Evolutionary conservation across 495 filamentous ascomycete species (phyloP).

Genomic region (Chaetomium cochliodes): DNA sequence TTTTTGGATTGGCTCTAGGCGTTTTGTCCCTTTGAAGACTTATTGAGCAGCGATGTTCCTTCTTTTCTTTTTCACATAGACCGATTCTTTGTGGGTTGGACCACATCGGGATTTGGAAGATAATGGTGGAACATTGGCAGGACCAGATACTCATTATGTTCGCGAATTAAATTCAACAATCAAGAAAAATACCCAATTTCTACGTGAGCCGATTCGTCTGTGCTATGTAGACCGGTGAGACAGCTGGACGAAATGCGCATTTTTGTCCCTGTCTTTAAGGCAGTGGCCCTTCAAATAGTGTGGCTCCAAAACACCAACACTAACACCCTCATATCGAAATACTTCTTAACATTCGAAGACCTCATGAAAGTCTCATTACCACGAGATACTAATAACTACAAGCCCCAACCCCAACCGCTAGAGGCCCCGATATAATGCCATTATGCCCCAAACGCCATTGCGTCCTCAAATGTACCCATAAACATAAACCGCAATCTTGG

Average conservation of each 20-base stretch:
- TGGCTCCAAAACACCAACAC: neutral
- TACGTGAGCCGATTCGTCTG: neutral
- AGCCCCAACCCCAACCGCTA: neutral
- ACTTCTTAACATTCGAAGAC: neutral
- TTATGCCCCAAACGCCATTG: constrained; percentile 5
- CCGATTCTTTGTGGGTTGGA: no score
- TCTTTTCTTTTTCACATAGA: neutral
- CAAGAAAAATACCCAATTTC: neutral
- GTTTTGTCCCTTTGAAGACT: neutral
- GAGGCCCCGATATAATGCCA: neutral
- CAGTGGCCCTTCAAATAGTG: no score
- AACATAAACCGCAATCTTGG: neutral
- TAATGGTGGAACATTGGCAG: neutral
- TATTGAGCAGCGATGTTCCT: neutral
- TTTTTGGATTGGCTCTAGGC: neutral
- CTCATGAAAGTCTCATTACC: neutral
- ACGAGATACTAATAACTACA: neutral
- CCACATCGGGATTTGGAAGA: neutral
- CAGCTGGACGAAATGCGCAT: no score
- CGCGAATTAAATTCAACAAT: neutral
- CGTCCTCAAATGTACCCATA: neutral
- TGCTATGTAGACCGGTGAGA: no score
- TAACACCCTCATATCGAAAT: neutral
- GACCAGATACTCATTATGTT: neutral
- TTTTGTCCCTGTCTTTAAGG: no score